Base-by-base conservation (phyloP, 2,329 filamentous ascomycete species). In the Phoma herbarum region DNA sequence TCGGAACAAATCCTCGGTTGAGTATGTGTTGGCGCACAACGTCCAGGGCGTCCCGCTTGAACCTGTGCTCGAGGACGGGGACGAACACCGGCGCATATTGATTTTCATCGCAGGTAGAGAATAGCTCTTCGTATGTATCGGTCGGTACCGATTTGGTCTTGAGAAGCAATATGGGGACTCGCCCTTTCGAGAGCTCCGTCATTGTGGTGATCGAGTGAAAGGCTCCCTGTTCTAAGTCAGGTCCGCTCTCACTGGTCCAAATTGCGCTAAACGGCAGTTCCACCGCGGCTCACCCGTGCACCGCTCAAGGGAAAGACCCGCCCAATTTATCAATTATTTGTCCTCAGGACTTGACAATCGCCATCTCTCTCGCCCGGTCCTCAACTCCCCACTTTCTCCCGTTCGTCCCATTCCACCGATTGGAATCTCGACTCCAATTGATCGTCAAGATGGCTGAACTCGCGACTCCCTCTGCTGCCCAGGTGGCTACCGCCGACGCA, bases 61-160 rank as follows among this genome's bases (percentile, higher is more conserved):
- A 88, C 26, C 79, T 81, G 73, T 95, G 91, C 67, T 90, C 86
- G 16, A 95, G 80, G 0, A 95, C 91, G 0, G 91, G 91, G 1
- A 95, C 86, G 66, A 94, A 95, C 11, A 81, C 75, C 2, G 91
- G 89, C 10, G 83, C 80, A 71, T 90, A 92, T 12, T 69, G 71
- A 51, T 77, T 79, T 42, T 78, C 62, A 28, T 80, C 74, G 46
- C 79, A 71, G 35, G 72, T 72, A 41, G 81, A 79, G 71, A 93
- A 90, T 43, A 88, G 81, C 46, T 91, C 87, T 65, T 90, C 83
- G 72, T 95, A 95, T 9, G 85, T 84, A 73, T 95, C 91, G 43
- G 79, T 82, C 0, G 91, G 90, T 0, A 79, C 82, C 0, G 91
- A 94, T 69, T 85, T 89, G 2, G 91, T 94, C 77, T 95, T 95